Conservation (phyloP, 768 basidiomycete species). For the Cubamyces lactineus region DNA sequence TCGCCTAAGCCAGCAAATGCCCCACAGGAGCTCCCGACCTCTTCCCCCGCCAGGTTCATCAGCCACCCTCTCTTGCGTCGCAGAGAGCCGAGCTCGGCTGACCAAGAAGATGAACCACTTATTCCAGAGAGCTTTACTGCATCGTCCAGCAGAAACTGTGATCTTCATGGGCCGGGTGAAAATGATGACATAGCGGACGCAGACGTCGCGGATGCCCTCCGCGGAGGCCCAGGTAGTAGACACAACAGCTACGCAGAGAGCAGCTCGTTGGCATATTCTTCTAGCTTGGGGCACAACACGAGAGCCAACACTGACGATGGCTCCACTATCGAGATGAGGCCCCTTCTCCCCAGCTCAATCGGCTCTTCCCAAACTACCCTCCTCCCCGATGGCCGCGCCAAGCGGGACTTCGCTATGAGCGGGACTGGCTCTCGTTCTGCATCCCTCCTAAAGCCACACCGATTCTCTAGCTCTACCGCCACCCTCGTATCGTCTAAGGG, state of each 20-base stretch:
- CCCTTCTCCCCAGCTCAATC: background rate
- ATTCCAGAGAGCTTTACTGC: slow-evolving; percentile 19
- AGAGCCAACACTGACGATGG: background rate
- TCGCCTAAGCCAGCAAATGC: background rate
- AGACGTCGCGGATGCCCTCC: slow-evolving; percentile 25
- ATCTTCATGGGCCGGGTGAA: too few relatives aligned
- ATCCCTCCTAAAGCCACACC: background rate
- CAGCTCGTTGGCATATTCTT: background rate
- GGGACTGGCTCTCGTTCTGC: background rate
- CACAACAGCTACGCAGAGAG: background rate
- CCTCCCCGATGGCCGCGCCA: background rate
- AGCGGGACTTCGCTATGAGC: background rate
- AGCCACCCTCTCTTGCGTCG: slow-evolving; percentile 29
- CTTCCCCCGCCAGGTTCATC: slow-evolving; percentile 17
- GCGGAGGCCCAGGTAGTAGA: background rate
- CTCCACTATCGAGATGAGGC: slow-evolving; percentile 8
- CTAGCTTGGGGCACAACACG: slow-evolving; percentile 1
- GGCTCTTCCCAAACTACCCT: background rate
- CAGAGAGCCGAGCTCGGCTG: slow-evolving; percentile 22
- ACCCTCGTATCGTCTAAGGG: slow-evolving; percentile 12
- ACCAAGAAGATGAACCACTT: slow-evolving; percentile 22
- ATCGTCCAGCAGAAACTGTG: background rate
- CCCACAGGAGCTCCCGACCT: background rate
- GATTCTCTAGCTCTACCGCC: slow-evolving; percentile 6
- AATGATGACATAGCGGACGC: slow-evolving; percentile 9